These are phyloP conservation scores for Lyophyllum atratum DNA, from an alignment of 768 basidiomycete genomes.

Conservation along the genomic window DNA sequence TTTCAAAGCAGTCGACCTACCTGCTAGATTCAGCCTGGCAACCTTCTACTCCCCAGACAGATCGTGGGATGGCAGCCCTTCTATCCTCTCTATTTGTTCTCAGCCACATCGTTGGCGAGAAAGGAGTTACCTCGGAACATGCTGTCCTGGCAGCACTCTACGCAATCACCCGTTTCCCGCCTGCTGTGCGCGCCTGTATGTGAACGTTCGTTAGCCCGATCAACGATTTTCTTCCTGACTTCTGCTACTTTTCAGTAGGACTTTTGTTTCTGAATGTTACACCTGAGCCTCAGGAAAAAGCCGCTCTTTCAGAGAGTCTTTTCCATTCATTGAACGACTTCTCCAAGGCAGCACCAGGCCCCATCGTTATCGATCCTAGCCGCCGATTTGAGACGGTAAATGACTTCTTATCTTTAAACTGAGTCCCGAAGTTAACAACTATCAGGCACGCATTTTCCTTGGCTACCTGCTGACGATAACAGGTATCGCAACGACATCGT, in stretches of 20 bases:
- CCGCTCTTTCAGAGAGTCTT: conserved; percentile 23
- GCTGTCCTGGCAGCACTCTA: conserved; percentile 23
- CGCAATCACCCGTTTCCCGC: conserved; percentile 25
- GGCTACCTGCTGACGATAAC: conserved; percentile 6
- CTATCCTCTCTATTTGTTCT: conserved; percentile 29
- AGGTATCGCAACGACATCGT: conserved; percentile 1
- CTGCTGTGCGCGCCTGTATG: conserved; percentile 27
- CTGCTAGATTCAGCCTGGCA: conserved; percentile 23
- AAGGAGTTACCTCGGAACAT: conserved; percentile 15
- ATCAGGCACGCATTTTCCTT: conserved; percentile 5
- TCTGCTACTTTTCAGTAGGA: conserved; percentile 20
- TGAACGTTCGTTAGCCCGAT: background rate
- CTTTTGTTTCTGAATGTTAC: conserved; percentile 22
- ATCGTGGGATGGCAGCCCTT: conserved; percentile 30
- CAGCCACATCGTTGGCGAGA: conserved; percentile 19
- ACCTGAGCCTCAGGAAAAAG: conserved; percentile 22
- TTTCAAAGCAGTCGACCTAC: conserved; percentile 22
- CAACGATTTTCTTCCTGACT: background rate
- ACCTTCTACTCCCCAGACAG: conserved; percentile 22
- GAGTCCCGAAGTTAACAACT: too few relatives aligned
- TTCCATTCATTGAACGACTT: conserved; percentile 25
- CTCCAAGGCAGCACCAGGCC: conserved; percentile 14
- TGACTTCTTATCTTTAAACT: background rate
- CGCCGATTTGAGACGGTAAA: conserved; percentile 11
- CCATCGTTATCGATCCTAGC: conserved; percentile 12